Evolutionary conservation across 352 stramenopile species (phyloP), one percentile per base, ranked within the genome.

Genomic region (Globisporangium polare): DNA sequence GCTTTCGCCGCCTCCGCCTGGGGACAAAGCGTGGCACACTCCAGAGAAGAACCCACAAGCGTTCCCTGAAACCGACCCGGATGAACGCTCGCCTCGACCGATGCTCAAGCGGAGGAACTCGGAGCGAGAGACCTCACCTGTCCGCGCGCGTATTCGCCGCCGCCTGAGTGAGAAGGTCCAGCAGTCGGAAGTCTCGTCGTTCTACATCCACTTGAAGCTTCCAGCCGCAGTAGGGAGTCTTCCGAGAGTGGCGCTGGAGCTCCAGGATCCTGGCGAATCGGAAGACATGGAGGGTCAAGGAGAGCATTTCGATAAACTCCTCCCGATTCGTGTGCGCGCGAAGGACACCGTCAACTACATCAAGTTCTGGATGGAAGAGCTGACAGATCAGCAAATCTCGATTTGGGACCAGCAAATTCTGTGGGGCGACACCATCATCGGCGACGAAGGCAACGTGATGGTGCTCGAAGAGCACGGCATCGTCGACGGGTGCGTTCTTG

Each of bases 381-480:
- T 92, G 4, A 87, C 81, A 15, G 83, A 90, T 35, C 80, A 92
- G 58, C 83, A 90, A 35, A 66, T 92, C 27, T 91, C 83, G 7
- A 81, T 90, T 45, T 92, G 80, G 80, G 83, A 92, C 41, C 83
- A 92, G 57, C 83, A 92, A 46, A 73, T 92, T 18, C 86, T 80
- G 27, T 92, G 83, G 83, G 73, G 79, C 42, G 83, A 90, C 59
- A 92, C 83, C 9, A 53, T 90, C 5, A 88, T 92, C 27, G 83
- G 83, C 5, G 83, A 92, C 57, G 83, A 92, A 67, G 67, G 64
- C 0, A 76, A 88, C 49, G 77, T 89, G 20, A 89, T 92, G 83
- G 72, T 79, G 9, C 69, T 92, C 7, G 76, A 90, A 33, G 75
- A 90, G 53, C 81, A 90, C 58, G 83, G 83, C 24, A 88, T 92